phyloP scores from a whole-genome alignment of 495 filamentous ascomycete genomes.

The Xanthoparmelia taractica region DNA sequence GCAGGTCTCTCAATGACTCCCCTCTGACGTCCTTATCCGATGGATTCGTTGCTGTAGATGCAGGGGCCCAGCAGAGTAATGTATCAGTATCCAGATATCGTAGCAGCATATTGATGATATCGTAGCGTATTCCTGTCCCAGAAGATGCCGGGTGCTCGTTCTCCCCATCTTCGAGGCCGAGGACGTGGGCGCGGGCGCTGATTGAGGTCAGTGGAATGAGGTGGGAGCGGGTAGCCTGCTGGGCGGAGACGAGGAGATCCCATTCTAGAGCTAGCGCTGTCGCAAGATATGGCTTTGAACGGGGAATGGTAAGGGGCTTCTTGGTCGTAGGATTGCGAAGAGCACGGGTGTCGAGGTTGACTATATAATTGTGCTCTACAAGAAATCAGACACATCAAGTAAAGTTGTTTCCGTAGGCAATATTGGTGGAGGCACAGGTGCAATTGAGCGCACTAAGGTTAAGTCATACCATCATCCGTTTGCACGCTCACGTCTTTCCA shows the following conservation, averaged over 20 bases:
- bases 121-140: slow-evolving; percentile 38
- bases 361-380: slow-evolving; percentile 53
- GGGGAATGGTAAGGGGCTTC: slow-evolving; percentile 61
- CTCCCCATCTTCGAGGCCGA: slow-evolving; percentile 56
- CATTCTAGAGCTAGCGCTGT: slow-evolving; percentile 82
- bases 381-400: background rate
- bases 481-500: slow-evolving; percentile 74
- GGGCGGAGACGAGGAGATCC: slow-evolving; percentile 70
- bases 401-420: background rate
- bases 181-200: slow-evolving; percentile 69
- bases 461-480: slow-evolving; percentile 41
- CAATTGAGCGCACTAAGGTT: background rate
- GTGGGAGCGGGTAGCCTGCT: slow-evolving; percentile 70
- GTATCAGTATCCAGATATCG: slow-evolving; percentile 89
- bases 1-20: slow-evolving; percentile 59
- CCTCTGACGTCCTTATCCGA: slow-evolving; percentile 31
- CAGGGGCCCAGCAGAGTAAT: slow-evolving; percentile 84
- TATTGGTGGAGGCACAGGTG: slow-evolving; percentile 3
- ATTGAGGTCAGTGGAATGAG: slow-evolving; percentile 87
- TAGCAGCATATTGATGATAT: slow-evolving; percentile 60
- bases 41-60: slow-evolving; percentile 37
- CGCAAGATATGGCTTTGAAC: slow-evolving; percentile 73
- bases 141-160: slow-evolving; percentile 25
- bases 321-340: slow-evolving; percentile 68
- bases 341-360: slow-evolving; percentile 73